Percentiles rank a stretch among this genome's conserved stretches.
Evolutionary conservation across 192 early-diverging fungal species (phyloP).

Genomic region (Coemansia sp.): DNA sequence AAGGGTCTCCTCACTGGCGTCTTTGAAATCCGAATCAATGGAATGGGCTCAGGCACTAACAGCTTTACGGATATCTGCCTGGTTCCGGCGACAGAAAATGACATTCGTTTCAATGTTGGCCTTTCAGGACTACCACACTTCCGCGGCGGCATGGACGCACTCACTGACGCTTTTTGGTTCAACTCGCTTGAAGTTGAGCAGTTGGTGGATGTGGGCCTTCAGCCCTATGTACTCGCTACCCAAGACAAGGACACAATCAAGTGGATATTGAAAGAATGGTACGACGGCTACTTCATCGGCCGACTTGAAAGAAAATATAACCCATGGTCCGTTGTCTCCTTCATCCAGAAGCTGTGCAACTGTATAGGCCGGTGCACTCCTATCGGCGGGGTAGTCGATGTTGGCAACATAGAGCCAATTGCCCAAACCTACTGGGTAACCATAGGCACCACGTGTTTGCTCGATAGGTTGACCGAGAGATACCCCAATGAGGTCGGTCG

Average conservation of each 20-base stretch:
- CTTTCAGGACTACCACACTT: slow-evolving; percentile 21
- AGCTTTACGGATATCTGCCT: slow-evolving; percentile 41
- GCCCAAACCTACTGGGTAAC: slow-evolving; percentile 30
- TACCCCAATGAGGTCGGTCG: neutral
- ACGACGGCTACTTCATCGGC: slow-evolving; percentile 18
- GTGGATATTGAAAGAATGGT: slow-evolving; percentile 12
- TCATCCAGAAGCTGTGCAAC: slow-evolving; percentile 25
- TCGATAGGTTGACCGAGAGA: slow-evolving; percentile 26
- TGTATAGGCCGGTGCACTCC: slow-evolving; percentile 3
- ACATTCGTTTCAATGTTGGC: slow-evolving; percentile 24
- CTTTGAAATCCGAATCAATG: slow-evolving; percentile 42
- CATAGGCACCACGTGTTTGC: slow-evolving; percentile 18
- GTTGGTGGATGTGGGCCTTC: too few species aligned
- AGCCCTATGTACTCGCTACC: neutral
- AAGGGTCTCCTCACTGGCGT: slow-evolving; percentile 39
- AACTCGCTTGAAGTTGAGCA: slow-evolving; percentile 29
- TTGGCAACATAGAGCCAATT: neutral
- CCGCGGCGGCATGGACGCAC: slow-evolving; percentile 23
- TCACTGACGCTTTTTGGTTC: slow-evolving; percentile 38
- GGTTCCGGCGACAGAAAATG: slow-evolving; percentile 28
- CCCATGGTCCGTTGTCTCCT: slow-evolving; percentile 45
- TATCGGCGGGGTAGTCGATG: neutral
- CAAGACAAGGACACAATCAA: slow-evolving; percentile 7
- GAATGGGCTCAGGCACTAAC: slow-evolving; percentile 41
- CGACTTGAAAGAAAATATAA: slow-evolving; percentile 42